These are phyloP conservation scores for Nicotiana noctiflora DNA, from an alignment of 257 asterid species.

Conservation along the genomic window DNA sequence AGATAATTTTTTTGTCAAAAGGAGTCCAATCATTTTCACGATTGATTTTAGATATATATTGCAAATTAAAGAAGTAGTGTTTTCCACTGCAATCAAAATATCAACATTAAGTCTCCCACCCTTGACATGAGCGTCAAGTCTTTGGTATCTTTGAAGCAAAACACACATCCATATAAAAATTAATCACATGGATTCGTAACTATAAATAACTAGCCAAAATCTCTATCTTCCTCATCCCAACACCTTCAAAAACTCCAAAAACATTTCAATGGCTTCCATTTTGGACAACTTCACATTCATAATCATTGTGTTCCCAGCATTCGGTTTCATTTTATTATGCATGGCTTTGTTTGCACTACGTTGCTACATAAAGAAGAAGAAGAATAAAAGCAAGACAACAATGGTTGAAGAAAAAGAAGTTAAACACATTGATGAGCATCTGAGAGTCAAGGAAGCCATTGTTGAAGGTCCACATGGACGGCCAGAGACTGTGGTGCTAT, in stretches of 20 bases:
- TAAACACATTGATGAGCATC: conserved; percentile 24
- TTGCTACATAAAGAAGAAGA: conserved; percentile 30
- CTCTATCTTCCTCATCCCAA: not conserved
- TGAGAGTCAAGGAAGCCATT: conserved; percentile 33
- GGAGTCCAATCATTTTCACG: not conserved
- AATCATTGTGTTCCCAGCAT: no score
- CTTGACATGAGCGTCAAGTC: conserved; percentile 43
- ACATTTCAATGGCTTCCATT: conserved; percentile 15
- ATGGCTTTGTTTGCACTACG: conserved; percentile 31
- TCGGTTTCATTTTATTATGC: no score
- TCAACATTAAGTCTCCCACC: not conserved
- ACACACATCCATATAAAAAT: conserved; percentile 2
- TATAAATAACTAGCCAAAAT: not conserved
- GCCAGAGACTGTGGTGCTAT: conserved; percentile 20
- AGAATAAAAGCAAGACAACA: conserved; percentile 22
- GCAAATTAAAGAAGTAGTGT: not conserved
- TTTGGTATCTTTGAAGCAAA: conserved; percentile 40
- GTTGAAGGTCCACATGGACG: conserved; percentile 34
- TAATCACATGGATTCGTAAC: not conserved
- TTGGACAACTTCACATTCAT: no score
- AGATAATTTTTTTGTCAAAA: not conserved
- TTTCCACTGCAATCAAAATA: conserved; percentile 17
- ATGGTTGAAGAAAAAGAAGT: conserved; percentile 28
- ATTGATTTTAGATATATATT: not conserved
- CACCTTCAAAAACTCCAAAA: not conserved